phyloP scores from a whole-genome alignment of 2,329 filamentous ascomycete genomes.

The Ustulina deusta region DNA sequence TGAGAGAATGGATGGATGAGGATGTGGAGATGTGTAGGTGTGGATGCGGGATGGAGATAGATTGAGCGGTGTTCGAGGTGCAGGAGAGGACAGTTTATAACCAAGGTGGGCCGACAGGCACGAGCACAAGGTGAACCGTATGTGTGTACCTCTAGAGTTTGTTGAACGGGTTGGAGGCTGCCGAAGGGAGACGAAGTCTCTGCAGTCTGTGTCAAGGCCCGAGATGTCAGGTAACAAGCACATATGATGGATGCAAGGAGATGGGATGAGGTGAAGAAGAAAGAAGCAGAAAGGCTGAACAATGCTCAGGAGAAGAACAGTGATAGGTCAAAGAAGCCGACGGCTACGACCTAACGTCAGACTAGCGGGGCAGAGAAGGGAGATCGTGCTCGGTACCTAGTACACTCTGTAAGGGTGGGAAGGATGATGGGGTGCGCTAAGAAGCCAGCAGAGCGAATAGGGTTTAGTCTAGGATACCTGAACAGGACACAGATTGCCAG shows the following conservation, averaged over 20 bases:
- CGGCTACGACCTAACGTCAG: too few species aligned
- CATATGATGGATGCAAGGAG: neutral
- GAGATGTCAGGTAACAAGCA: neutral
- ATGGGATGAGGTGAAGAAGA: slow-evolving; percentile 3
- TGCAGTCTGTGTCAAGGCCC: neutral
- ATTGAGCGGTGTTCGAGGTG: neutral
- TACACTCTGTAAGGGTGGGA: too few species aligned
- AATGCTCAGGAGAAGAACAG: neutral
- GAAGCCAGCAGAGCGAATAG: too few species aligned
- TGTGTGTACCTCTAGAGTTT: neutral
- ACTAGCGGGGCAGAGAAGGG: too few species aligned
- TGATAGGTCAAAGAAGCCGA: slow-evolving; percentile 4
- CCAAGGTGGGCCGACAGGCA: neutral
- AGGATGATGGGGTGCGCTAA: too few species aligned
- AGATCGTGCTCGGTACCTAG: too few species aligned
- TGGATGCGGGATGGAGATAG: neutral
- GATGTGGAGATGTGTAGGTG: slow-evolving; percentile 7
- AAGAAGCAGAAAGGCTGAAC: slow-evolving; percentile 19
- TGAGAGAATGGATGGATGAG: neutral
- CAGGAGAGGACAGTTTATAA: neutral
- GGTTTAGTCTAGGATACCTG: too few species aligned
- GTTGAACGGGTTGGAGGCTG: neutral
- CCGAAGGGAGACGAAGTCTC: neutral
- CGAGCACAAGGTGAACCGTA: too few species aligned
- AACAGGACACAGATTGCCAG: too few species aligned